These are phyloP conservation scores for Penicillium sp. DNA, from an alignment of 2,329 filamentous ascomycete species.

Conservation along the genomic window DNA sequence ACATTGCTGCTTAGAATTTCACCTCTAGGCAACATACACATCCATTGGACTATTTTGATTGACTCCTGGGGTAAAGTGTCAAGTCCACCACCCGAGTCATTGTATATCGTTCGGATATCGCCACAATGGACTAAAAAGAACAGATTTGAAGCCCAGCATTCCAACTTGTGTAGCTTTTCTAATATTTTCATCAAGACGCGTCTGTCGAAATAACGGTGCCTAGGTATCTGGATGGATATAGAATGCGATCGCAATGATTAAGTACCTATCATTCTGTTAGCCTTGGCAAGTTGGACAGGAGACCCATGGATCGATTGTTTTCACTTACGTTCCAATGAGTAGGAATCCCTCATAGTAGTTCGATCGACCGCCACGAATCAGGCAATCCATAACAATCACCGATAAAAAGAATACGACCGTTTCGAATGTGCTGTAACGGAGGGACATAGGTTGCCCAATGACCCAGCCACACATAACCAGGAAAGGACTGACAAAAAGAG, in stretches of 20 bases:
- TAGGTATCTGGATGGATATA: constrained; percentile 22
- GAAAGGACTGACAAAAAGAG: constrained; percentile 61
- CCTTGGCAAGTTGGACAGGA: neutral
- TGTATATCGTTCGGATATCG: no score
- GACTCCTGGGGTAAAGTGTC: no score
- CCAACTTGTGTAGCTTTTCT: no score
- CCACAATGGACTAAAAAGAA: no score
- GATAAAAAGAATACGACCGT: constrained; percentile 24
- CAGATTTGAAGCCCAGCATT: no score
- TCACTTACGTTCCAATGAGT: constrained; percentile 24
- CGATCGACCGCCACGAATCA: constrained; percentile 23
- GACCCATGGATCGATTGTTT: no score
- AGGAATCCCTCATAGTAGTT: constrained; percentile 26
- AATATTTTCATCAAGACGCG: neutral
- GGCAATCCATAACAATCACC: constrained; percentile 26
- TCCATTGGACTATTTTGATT: no score
- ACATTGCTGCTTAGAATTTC: no score
- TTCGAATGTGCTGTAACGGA: constrained; percentile 25
- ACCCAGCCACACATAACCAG: constrained; percentile 62
- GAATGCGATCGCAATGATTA: constrained; percentile 25
- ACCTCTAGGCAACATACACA: no score
- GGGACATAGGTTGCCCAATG: constrained; percentile 54
- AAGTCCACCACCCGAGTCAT: no score
- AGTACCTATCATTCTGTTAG: constrained; percentile 17
- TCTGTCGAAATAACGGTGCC: constrained; percentile 5